A percentile compares a stretch with the other conserved stretches of the same genome.
Conservation (phyloP, 176 grass and related monocot genomes). For the Melocanna baccifera region DNA sequence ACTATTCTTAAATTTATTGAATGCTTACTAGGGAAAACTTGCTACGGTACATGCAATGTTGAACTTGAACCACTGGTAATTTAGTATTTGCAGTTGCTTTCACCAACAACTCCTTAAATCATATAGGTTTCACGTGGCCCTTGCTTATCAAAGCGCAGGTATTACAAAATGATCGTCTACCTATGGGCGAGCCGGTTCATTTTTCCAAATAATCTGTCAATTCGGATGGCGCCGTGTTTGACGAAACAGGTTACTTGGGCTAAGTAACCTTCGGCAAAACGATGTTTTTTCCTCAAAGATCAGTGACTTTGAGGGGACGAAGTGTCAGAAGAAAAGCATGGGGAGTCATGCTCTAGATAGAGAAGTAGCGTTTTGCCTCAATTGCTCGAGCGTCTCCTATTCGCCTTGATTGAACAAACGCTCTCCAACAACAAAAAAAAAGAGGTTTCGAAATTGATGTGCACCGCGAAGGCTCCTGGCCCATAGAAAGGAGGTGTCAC, state of each 20-base stretch:
- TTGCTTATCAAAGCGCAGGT: not conserved
- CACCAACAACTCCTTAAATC: not conserved
- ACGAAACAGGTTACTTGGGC: conserved; percentile 11
- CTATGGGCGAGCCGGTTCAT: not conserved
- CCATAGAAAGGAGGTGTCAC: too few relatives aligned
- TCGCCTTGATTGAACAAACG: too few relatives aligned
- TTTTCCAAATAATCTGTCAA: not conserved
- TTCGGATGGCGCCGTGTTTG: not conserved
- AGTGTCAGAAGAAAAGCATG: not conserved
- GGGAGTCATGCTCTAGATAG: not conserved
- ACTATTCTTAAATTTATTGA: not conserved
- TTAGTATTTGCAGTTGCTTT: not conserved
- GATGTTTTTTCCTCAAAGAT: not conserved
- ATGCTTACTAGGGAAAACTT: not conserved
- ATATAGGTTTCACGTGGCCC: not conserved
- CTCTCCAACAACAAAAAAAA: too few relatives aligned
- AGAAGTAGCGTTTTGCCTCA: not conserved
- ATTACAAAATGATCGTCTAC: not conserved
- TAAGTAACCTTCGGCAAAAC: not conserved
- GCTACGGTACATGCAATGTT: not conserved
- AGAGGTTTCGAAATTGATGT: too few relatives aligned
- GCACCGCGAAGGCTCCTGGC: too few relatives aligned
- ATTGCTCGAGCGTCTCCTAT: not conserved
- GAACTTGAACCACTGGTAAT: not conserved
- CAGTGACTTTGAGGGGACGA: not conserved